A percentile compares a stretch with the other conserved stretches of the same genome.
Conservation (phyloP, 2,329 filamentous ascomycete species). For the Penicillium hordei region DNA sequence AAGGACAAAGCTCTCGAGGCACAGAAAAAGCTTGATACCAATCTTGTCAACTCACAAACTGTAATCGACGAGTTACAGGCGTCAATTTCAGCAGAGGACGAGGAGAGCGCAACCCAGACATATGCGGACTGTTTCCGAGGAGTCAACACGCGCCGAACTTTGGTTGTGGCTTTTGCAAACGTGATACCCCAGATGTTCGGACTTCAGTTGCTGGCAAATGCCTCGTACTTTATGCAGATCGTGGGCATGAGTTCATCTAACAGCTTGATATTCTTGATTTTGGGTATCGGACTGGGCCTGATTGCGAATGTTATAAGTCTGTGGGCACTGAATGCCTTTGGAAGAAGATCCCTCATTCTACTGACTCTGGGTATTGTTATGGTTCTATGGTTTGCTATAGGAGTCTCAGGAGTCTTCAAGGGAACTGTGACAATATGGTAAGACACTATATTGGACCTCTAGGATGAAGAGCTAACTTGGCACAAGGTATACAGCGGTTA, state of each 20-base stretch:
- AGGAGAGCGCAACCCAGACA: slow-evolving; percentile 31
- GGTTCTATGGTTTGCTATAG: slow-evolving; percentile 46
- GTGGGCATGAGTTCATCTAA: slow-evolving; percentile 28
- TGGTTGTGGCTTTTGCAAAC: slow-evolving; percentile 38
- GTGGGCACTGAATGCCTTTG: slow-evolving; percentile 45
- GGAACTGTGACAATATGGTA: slow-evolving; percentile 41
- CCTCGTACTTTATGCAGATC: slow-evolving; percentile 38
- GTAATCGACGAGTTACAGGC: slow-evolving; percentile 14
- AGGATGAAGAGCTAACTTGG: neutral
- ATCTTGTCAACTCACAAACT: slow-evolving; percentile 1
- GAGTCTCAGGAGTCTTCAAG: slow-evolving; percentile 46
- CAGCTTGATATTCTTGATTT: slow-evolving; percentile 45
- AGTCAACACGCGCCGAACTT: slow-evolving; percentile 21
- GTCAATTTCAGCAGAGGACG: slow-evolving; percentile 41
- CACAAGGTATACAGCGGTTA: slow-evolving; percentile 38
- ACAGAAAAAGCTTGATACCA: slow-evolving; percentile 14
- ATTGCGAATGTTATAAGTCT: slow-evolving; percentile 45
- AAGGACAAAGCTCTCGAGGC: slow-evolving; percentile 31
- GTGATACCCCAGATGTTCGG: slow-evolving; percentile 47
- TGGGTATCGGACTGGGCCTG: slow-evolving; percentile 47
- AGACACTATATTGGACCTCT: neutral
- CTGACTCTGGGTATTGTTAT: slow-evolving; percentile 33
- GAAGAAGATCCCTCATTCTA: slow-evolving; percentile 42
- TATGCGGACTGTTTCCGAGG: slow-evolving; percentile 35
- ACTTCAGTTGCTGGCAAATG: slow-evolving; percentile 43